Evolutionary conservation across 768 basidiomycete species (phyloP).

Genomic region (Termitomyces sp.): DNA sequence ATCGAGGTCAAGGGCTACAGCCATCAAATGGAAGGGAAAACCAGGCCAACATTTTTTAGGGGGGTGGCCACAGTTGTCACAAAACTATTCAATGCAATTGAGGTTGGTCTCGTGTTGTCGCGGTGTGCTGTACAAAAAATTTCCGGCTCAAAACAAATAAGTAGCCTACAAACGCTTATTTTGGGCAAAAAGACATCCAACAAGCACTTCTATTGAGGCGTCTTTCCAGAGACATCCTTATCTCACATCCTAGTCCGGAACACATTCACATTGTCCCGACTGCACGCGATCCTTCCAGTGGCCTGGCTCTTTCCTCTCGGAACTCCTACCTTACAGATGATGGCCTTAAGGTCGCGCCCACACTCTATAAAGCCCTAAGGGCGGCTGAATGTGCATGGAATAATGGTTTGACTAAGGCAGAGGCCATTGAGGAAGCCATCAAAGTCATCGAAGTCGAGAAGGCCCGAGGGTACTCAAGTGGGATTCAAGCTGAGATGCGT

Average conservation of each 20-base stretch:
- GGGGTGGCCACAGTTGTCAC: constrained; percentile 94
- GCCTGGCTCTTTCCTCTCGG: constrained; percentile 85
- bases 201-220: constrained; percentile 84
- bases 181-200: constrained; percentile 98
- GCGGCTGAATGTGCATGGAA: constrained; percentile 55
- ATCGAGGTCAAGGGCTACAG: constrained; percentile 89
- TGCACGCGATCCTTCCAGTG: constrained; percentile 55
- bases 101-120: constrained; percentile 43
- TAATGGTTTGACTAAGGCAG: constrained; percentile 40
- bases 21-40: constrained; percentile 89
- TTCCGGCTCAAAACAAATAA: not conserved
- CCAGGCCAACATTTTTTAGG: constrained; percentile 87
- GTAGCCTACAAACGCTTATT: constrained; percentile 89
- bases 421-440: constrained; percentile 40
- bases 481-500: constrained; percentile 44
- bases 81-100: constrained; percentile 89
- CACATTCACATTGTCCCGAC: constrained; percentile 89
- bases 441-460: constrained; percentile 30
- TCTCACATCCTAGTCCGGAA: constrained; percentile 67
- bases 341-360: constrained; percentile 64
- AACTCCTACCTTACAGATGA: constrained; percentile 72
- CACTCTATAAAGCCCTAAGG: constrained; percentile 64
- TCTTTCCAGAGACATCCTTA: constrained; percentile 72
- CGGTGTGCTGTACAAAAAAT: not conserved
- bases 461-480: constrained; percentile 24